A percentile compares a stretch with the other conserved stretches of the same genome.
These are phyloP conservation scores for Fusarium nanum DNA, from an alignment of 2,329 filamentous ascomycete species.

Conservation along the genomic window DNA sequence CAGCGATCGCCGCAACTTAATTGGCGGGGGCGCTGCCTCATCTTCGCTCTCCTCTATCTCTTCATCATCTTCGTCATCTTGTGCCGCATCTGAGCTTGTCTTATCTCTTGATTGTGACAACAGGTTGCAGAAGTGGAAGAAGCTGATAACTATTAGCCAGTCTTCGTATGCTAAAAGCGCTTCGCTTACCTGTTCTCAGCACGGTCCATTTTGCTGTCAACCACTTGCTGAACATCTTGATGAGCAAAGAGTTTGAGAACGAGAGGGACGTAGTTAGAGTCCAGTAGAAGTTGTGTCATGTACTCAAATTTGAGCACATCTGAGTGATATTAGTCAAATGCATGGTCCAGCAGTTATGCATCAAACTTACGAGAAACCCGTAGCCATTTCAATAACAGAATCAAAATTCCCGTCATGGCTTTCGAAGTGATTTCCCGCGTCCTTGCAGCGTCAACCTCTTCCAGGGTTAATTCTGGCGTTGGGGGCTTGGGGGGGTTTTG, in stretches of 20 bases:
- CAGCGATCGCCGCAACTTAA: conserved; percentile 68
- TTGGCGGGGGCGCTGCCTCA: conserved; percentile 87
- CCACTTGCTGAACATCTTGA: conserved; percentile 90
- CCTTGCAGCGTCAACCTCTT: conserved; percentile 85
- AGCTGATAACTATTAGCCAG: conserved; percentile 61
- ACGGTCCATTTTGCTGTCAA: conserved; percentile 86
- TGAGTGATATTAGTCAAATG: conserved; percentile 52
- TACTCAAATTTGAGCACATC: conserved; percentile 97
- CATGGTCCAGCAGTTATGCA: background rate
- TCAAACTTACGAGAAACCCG: conserved; percentile 83
- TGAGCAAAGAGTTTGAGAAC: conserved; percentile 94
- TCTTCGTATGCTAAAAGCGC: background rate
- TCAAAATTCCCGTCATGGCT: conserved; percentile 87
- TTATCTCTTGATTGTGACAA: conserved; percentile 65
- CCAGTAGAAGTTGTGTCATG: conserved; percentile 89
- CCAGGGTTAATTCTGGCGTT: conserved; percentile 65
- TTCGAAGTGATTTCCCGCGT: conserved; percentile 90
- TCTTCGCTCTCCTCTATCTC: conserved; percentile 70
- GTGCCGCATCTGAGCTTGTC: conserved; percentile 50
- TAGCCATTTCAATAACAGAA: conserved; percentile 95
- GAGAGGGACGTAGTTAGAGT: conserved; percentile 94
- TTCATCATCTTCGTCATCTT: conserved; percentile 51
- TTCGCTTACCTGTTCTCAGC: conserved; percentile 77
- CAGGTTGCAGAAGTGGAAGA: conserved; percentile 89
- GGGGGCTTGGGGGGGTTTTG: conserved; percentile 52